Evolutionary conservation across 2,329 filamentous ascomycete species (phyloP), one percentile per base, ranked within the genome.

Genomic region (Exophiala calicioides): DNA sequence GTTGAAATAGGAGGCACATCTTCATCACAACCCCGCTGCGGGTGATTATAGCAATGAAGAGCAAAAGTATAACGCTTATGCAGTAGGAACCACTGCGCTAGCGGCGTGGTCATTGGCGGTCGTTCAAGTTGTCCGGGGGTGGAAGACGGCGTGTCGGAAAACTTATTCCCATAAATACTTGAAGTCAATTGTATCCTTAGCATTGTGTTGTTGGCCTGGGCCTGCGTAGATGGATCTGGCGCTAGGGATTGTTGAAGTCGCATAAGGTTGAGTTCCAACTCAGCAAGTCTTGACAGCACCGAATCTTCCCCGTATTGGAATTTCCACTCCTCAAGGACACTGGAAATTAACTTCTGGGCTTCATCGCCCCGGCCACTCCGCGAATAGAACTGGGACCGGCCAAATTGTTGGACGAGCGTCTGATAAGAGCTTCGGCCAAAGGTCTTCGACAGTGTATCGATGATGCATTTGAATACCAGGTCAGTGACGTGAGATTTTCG

Each of bases 81-180:
- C 16, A 44, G 50, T 18, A 52, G 33, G 26, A 49, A 52, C 44
- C 50, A 52, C 18, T 30, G 35, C 24, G 40, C 44, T 12, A 52
- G 31, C 12, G 24, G 34, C 40, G 42, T 15, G 24, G 19, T 32
- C 20, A 5, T 10, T 2, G 23, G 30, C 7, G 39, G 23, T 38
- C 30, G 27, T n/a, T 30, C 19, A n/a, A 16, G 5, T 3, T 20
- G 10, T 9, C 12, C 16, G 9, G 9, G n/a, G 29, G 13, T 6
- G 4, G 36, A 10, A 19, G 39, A 35, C 12, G 39, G 30, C 16
- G 21, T 33, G 23, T 38, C 35, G 7, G 40, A 42, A 23, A 40
- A 47, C 31, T 45, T 44, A 27, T 40, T 42, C 9, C 21, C 20
- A 23, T 33, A 45, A 20, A 48, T 15, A 2, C 44, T 41, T 13